Evolutionary conservation across 31 red algal genomes (phyloP), one percentile per base, ranked within the genome.

Genomic region (Endocladia muricata): DNA sequence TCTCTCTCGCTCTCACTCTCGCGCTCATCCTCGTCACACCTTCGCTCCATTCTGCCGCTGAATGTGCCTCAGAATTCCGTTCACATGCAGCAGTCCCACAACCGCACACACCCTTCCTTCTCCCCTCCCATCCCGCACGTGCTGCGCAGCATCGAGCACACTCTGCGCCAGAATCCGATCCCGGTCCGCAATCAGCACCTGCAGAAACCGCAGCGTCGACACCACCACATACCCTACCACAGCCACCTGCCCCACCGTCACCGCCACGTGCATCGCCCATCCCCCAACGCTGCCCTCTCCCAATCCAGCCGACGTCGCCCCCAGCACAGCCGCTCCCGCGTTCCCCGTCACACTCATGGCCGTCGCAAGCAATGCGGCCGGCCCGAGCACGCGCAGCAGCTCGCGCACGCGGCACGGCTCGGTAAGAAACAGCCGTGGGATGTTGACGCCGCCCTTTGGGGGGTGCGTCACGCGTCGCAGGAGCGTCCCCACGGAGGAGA

Each of bases 41-140:
- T 42, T 33, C 54, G 47, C 42, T 22, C 63, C 67, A 37, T 22
- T 75, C 59, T 68, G 23, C 7, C 33, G 33, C 32, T 73, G 81
- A 19, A 85, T 34, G 32, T 61, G 43, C 33, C 38, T 60, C 73
- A 87, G 44, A 36, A 87, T 78, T 3, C 83, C 83, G 54, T 87
- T 87, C 1, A 87, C 83, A 78, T 87, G 83, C 3, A 87, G 57
- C 40, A 87, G 63, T 39, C 83, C 83, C 51, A 87, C 83, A 31
- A 87, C 83, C 37, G 61, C 83, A 51, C 72, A 77, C 17, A 61
- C 68, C 30, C 61, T 52, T 37, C 73, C 47, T 52, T 21, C 26
- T 43, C 37, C 49, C 33, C 49, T 31, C 17, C 40, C 63, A n/a
- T 23, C 11, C 36, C 35, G 43, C 30, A 77, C 34, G 11, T 60